Evolutionary conservation across 106 monocot species (phyloP).

Genomic region (Apostasia ramifera): DNA sequence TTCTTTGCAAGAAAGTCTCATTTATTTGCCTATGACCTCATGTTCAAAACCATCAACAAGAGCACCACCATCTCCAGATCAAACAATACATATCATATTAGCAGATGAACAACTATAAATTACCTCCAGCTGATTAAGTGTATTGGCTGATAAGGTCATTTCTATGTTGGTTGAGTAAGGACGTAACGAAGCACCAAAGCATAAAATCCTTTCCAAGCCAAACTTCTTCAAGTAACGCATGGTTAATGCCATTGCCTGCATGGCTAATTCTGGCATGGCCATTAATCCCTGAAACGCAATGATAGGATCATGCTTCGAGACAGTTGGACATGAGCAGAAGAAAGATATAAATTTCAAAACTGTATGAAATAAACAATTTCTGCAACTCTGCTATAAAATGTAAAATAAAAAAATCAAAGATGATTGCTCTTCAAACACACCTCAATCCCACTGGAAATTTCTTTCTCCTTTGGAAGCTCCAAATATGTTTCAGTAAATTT

Average conservation of each 20-base stretch:
- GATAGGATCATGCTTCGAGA: not conserved
- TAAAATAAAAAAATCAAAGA: not conserved
- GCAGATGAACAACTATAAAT: not conserved
- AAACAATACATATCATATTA: no score
- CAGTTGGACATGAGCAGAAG: not conserved
- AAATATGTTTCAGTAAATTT: slow-evolving; percentile 11
- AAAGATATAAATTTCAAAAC: not conserved
- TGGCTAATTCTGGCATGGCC: slow-evolving; percentile 73
- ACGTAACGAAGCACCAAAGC: slow-evolving; percentile 71
- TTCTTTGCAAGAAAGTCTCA: no score
- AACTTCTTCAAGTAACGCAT: slow-evolving; percentile 84
- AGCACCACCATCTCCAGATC: no score
- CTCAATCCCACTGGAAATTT: slow-evolving; percentile 48
- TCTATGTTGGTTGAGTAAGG: slow-evolving; percentile 58
- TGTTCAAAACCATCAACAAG: no score
- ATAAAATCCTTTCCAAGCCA: slow-evolving; percentile 81
- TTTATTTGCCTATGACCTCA: no score
- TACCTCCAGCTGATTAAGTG: slow-evolving; percentile 94
- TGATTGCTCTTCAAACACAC: slow-evolving; percentile 15
- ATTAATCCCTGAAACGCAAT: slow-evolving; percentile 55
- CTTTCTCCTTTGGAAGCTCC: slow-evolving; percentile 15
- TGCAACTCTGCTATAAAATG: not conserved
- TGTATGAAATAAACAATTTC: not conserved
- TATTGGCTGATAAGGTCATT: slow-evolving; percentile 74
- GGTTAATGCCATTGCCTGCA: slow-evolving; percentile 75